Evolutionary conservation across 2,329 filamentous ascomycete species (phyloP).

Genomic region (Gliomastix tumulicola): DNA sequence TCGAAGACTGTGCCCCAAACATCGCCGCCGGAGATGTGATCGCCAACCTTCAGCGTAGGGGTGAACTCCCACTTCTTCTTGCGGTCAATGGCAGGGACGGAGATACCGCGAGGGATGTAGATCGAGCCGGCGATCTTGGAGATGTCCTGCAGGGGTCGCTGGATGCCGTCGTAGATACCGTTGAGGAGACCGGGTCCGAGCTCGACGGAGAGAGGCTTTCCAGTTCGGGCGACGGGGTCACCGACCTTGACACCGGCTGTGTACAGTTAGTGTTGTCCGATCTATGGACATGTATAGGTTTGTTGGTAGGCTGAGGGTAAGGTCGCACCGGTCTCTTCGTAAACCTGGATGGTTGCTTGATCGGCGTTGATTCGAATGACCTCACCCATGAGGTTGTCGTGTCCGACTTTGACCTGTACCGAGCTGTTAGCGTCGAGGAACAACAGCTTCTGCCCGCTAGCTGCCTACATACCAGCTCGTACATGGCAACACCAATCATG

Average conservation of each 20-base stretch:
- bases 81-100: slow-evolving; percentile 80
- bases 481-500: slow-evolving; percentile 99
- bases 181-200: slow-evolving; percentile 95
- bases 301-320: too few relatives aligned
- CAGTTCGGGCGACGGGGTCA: slow-evolving; percentile 83
- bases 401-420: slow-evolving; percentile 75
- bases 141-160: slow-evolving; percentile 86
- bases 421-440: slow-evolving; percentile 4
- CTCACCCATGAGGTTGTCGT: slow-evolving; percentile 88
- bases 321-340: slow-evolving; percentile 90
- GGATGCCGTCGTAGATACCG: slow-evolving; percentile 99
- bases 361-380: slow-evolving; percentile 97
- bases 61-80: slow-evolving; percentile 95
- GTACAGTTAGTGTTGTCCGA: slow-evolving; percentile 4
- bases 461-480: slow-evolving; percentile 71
- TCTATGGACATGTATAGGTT: neutral
- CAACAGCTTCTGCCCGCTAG: neutral
- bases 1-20: slow-evolving; percentile 93
- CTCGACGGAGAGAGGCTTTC: slow-evolving; percentile 95
- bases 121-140: slow-evolving; percentile 74
- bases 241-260: slow-evolving; percentile 90
- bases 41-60: slow-evolving; percentile 85
- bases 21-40: slow-evolving; percentile 94
- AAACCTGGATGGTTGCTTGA: slow-evolving; percentile 96
- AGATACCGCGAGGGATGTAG: slow-evolving; percentile 94